These are phyloP conservation scores for Mucor racemosus DNA, from an alignment of 371 early-diverging fungal genomes.

Conservation along the genomic window DNA sequence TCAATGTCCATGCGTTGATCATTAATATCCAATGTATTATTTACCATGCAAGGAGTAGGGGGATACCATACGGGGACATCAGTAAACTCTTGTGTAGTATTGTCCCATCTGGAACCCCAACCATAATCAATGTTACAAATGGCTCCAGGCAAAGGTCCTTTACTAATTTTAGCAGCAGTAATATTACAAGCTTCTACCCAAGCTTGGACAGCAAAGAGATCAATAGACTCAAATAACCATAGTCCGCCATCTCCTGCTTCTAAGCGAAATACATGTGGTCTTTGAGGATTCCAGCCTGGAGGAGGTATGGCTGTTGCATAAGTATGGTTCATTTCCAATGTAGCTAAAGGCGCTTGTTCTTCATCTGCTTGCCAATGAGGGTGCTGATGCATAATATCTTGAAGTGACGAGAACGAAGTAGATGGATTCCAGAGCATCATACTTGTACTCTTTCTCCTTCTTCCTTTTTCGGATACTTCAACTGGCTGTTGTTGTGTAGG, in stretches of 20 bases:
- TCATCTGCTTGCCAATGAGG: conserved; percentile 25
- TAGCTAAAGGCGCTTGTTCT: conserved; percentile 7
- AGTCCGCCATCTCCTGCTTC: conserved; percentile 35
- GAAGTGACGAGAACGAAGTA: conserved; percentile 1
- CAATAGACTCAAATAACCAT: conserved; percentile 39
- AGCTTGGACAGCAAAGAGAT: conserved; percentile 23
- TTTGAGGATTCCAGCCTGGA: conserved; percentile 31
- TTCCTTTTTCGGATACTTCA: background rate
- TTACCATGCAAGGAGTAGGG: conserved; percentile 32
- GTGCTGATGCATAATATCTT: conserved; percentile 16
- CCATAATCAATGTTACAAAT: conserved; percentile 46
- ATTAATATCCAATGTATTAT: conserved; percentile 16
- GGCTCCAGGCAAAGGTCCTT: conserved; percentile 35
- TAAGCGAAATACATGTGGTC: conserved; percentile 37
- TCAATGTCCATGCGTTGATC: conserved; percentile 23
- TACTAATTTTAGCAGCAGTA: conserved; percentile 35
- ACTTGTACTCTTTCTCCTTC: conserved; percentile 13
- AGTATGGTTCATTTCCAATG: conserved; percentile 23
- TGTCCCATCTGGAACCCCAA: conserved; percentile 25
- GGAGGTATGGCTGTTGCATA: conserved; percentile 30
- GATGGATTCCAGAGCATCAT: conserved; percentile 21
- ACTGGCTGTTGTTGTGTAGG: conserved; percentile 10
- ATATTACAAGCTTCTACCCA: conserved; percentile 37
- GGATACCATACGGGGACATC: conserved; percentile 33
- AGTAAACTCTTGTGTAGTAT: conserved; percentile 1